These are phyloP conservation scores for Paecilomyces formosus DNA, from an alignment of 2,329 filamentous ascomycete species.

Conservation along the genomic window DNA sequence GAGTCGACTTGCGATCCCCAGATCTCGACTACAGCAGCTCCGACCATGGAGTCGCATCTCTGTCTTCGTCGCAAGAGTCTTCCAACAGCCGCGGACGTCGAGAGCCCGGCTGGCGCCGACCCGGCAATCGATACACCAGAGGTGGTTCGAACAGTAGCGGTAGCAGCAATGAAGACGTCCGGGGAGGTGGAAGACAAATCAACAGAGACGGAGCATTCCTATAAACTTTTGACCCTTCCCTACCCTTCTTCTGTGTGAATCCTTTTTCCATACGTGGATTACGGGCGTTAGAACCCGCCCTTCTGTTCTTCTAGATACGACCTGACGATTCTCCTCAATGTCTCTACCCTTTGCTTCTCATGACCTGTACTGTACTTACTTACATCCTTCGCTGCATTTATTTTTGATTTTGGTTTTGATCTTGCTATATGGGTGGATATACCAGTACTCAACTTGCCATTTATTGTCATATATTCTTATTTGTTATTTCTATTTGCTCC, in stretches of 20 bases:
- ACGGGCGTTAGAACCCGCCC: neutral
- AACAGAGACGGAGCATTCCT: neutral
- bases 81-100: conserved; percentile 6
- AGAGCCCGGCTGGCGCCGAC: conserved; percentile 22
- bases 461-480: neutral
- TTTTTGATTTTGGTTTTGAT: neutral
- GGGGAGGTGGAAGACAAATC: neutral
- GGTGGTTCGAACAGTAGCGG: conserved; percentile 6
- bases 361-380: neutral
- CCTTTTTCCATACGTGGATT: neutral
- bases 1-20: conserved; percentile 4
- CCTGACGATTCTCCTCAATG: neutral
- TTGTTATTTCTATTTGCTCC: neutral
- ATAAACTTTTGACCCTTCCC: neutral
- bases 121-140: neutral
- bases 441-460: neutral
- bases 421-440: neutral
- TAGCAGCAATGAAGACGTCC: conserved; percentile 4
- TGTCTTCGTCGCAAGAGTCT: conserved; percentile 11
- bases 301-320: neutral
- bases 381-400: neutral
- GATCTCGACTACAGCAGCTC: conserved; percentile 8
- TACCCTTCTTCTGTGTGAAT: neutral
- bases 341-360: neutral
- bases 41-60: conserved; percentile 16